Conservation (phyloP, 129 eudicot genomes). For the Oenanthe sinensis region DNA sequence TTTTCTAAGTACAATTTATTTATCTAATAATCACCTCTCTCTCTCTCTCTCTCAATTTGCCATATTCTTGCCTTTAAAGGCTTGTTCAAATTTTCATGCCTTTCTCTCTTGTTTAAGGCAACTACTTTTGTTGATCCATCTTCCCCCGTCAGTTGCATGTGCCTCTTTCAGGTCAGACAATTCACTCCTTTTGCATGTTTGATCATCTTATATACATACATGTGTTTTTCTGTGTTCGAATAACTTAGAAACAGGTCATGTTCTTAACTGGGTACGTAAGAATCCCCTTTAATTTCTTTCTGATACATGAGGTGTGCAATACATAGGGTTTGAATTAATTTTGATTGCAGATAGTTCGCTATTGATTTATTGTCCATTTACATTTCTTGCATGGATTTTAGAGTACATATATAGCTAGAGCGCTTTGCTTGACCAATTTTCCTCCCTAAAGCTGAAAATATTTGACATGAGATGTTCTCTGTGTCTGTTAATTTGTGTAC, state of each 20-base stretch:
- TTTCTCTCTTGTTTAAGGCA: not conserved
- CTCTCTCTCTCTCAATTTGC: not conserved
- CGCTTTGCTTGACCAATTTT: not conserved
- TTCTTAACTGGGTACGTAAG: not conserved
- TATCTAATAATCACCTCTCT: not conserved
- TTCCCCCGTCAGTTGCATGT: slow-evolving; percentile 4
- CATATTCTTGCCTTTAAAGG: slow-evolving; percentile 9
- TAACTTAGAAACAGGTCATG: not conserved
- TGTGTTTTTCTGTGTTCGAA: not conserved
- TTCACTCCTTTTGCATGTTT: slow-evolving; percentile 1
- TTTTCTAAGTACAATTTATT: not conserved
- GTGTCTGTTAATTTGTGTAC: no score
- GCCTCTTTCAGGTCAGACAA: slow-evolving; percentile 15
- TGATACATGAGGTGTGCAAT: not conserved
- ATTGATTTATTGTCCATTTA: not conserved
- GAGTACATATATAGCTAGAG: not conserved
- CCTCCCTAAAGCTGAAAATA: not conserved
- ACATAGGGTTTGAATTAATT: not conserved
- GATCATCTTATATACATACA: not conserved
- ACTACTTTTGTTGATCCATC: slow-evolving; percentile 4
- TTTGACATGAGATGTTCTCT: not conserved
- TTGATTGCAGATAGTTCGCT: not conserved
- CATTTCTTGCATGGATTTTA: not conserved
- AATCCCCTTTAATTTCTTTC: not conserved
- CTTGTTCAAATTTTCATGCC: not conserved